These are phyloP conservation scores for Ogataea haglerorum DNA, from an alignment of 805 yeast species.

Conservation along the genomic window DNA sequence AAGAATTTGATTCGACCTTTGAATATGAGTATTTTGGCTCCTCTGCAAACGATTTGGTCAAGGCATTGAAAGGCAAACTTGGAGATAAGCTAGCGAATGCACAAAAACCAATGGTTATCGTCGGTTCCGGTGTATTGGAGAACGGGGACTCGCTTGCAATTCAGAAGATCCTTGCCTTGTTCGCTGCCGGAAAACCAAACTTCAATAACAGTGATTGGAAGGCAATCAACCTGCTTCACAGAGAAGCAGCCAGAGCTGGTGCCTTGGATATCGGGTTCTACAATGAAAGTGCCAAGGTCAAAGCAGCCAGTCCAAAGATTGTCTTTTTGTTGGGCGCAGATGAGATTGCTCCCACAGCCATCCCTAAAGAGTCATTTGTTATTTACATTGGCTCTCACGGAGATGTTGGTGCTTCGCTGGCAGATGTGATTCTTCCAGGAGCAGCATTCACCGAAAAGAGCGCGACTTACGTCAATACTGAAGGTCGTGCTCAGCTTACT, in stretches of 20 bases:
- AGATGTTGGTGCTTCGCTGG: conserved; percentile 82
- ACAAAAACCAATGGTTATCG: conserved; percentile 69
- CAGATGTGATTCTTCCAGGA: conserved; percentile 84
- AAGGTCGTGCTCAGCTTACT: conserved; percentile 82
- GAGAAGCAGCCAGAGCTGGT: conserved; percentile 85
- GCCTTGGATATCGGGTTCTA: conserved; percentile 83
- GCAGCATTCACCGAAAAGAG: conserved; percentile 86
- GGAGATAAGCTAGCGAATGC: conserved; percentile 69
- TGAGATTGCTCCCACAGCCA: conserved; percentile 62
- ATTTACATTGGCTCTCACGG: conserved; percentile 92
- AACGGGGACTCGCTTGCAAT: conserved; percentile 60
- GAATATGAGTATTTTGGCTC: conserved; percentile 61
- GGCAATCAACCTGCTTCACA: conserved; percentile 74
- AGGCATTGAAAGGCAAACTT: conserved; percentile 61
- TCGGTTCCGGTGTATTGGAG: conserved; percentile 78
- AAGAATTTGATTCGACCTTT: conserved; percentile 74
- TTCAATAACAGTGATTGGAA: conserved; percentile 75
- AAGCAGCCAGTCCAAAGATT: conserved; percentile 59
- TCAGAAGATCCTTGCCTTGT: conserved; percentile 57
- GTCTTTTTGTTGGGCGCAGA: conserved; percentile 83
- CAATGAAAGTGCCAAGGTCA: conserved; percentile 43
- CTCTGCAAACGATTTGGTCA: conserved; percentile 50
- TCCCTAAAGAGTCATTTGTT: conserved; percentile 83
- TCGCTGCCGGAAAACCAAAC: conserved; percentile 52
- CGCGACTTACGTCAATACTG: conserved; percentile 84